Evolutionary conservation across 2,329 filamentous ascomycete species (phyloP).

Genomic region (Fonsecaea nubica): DNA sequence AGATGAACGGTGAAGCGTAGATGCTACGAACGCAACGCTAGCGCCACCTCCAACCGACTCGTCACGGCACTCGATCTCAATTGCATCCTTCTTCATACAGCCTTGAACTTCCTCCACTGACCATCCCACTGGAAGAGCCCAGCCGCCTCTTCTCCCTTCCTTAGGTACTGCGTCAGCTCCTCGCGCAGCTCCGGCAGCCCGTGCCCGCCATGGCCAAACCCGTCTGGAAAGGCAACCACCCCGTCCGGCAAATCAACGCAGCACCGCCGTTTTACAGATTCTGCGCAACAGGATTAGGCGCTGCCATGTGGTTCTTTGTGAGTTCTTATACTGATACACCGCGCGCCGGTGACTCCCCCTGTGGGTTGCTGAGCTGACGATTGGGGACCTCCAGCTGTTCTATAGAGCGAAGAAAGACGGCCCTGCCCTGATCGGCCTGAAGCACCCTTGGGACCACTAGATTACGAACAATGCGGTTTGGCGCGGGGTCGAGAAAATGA

Average conservation of each 20-base stretch:
- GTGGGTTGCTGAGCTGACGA: constrained; percentile 17
- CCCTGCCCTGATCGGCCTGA: constrained; percentile 87
- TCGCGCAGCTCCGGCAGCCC: background rate
- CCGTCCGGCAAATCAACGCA: constrained; percentile 61
- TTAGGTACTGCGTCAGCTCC: background rate
- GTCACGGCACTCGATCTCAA: background rate
- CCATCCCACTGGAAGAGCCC: background rate
- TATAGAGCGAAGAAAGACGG: constrained; percentile 97
- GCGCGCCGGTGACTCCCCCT: background rate
- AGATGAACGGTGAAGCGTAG: background rate
- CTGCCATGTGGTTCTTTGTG: constrained; percentile 99
- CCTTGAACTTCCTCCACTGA: background rate
- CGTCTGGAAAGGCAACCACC: constrained; percentile 38
- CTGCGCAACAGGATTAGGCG: constrained; percentile 83
- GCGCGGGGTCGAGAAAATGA: background rate
- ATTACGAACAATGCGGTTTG: background rate
- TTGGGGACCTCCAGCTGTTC: constrained; percentile 70
- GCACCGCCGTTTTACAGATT: constrained; percentile 78
- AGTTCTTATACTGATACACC: constrained; percentile 43
- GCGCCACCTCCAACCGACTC: background rate
- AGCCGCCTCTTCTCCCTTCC: background rate
- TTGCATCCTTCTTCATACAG: background rate
- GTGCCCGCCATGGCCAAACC: constrained; percentile 36
- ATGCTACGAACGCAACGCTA: background rate
- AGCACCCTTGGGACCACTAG: constrained; percentile 96